Percentiles rank a stretch among this genome's conserved stretches.
Conservation (phyloP, 225 moss, liverwort and hornwort species). For the Anthoceros angustus region DNA sequence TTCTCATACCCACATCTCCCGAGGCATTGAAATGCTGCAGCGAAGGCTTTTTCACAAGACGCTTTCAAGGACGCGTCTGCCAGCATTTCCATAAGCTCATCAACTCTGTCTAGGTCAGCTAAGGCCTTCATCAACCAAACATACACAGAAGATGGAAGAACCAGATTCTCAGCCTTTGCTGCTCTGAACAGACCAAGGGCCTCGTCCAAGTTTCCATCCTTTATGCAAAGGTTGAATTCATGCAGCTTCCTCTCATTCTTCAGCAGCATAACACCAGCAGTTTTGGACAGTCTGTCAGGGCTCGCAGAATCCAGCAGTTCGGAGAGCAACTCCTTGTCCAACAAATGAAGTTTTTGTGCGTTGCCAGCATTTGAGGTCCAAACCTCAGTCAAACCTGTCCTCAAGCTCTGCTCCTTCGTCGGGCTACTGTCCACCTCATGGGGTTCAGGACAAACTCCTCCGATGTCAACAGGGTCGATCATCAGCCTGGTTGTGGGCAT, state of each 20-base stretch:
- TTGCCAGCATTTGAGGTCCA: no score
- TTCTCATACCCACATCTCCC: background rate
- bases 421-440: no score
- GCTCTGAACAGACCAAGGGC: constrained; percentile 23
- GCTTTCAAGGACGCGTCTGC: background rate
- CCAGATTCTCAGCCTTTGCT: constrained; percentile 17
- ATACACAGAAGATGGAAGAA: background rate
- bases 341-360: no score
- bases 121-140: constrained; percentile 4
- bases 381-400: no score
- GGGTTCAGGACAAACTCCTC: no score
- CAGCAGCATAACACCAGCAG: background rate
- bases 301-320: no score
- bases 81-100: background rate
- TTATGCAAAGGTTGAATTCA: constrained; percentile 31
- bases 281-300: no score
- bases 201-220: background rate
- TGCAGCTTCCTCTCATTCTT: constrained; percentile 6
- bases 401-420: no score
- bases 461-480: background rate
- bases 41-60: background rate
- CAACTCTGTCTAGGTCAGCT: constrained; percentile 1
- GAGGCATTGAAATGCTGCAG: background rate
- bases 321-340: no score
- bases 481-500: constrained; percentile 20